phyloP scores from a whole-genome alignment of 176 grass and related monocot genomes.

The Aegilops umbellulata region DNA sequence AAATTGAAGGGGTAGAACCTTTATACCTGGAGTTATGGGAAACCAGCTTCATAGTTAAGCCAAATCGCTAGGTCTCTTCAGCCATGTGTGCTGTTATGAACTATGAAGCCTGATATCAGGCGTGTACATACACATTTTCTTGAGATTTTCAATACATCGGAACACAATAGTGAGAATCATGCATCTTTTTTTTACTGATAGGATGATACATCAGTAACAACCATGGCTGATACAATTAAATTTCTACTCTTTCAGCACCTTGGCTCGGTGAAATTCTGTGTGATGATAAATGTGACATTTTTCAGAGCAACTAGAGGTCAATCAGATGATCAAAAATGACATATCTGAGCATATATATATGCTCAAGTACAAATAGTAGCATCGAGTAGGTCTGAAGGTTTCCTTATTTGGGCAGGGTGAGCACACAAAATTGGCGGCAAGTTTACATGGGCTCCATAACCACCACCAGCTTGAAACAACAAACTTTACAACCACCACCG shows the following conservation, averaged over 20 bases:
- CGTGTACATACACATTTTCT: background rate
- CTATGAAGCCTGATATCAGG: background rate
- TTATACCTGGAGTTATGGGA: background rate
- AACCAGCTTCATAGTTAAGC: background rate
- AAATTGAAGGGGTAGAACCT: background rate
- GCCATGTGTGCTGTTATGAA: no score
- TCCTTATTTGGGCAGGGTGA: background rate
- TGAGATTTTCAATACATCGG: no score
- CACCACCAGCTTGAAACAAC: background rate
- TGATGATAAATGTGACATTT: background rate
- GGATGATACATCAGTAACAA: background rate
- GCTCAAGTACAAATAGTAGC: conserved; percentile 2
- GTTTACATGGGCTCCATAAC: conserved; percentile 6
- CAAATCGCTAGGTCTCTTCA: no score
- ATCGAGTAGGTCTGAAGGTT: background rate
- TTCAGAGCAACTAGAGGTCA: background rate
- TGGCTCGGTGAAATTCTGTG: background rate
- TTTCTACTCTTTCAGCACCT: background rate
- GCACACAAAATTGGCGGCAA: conserved; percentile 10
- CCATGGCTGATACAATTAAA: background rate
- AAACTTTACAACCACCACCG: background rate
- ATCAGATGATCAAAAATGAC: background rate
- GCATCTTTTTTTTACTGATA: no score
- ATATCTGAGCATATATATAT: background rate
- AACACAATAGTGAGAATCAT: no score